These are phyloP conservation scores for Pyricularia sp. DNA, from an alignment of 2,329 filamentous ascomycete species.

Conservation along the genomic window DNA sequence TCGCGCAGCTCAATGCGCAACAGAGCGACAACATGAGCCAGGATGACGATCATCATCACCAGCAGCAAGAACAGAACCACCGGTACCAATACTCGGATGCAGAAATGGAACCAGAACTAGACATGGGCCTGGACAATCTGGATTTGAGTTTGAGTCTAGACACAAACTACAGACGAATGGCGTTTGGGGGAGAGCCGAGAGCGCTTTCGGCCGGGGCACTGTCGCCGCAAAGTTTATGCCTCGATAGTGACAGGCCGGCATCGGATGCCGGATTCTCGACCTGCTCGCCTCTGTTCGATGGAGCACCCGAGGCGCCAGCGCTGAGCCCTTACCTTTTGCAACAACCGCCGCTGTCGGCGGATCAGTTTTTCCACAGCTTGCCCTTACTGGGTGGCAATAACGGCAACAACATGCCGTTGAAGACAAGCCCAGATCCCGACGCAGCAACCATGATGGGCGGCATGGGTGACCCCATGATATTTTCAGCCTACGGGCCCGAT, in stretches of 20 bases:
- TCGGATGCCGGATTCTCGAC: conserved; percentile 10
- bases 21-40: conserved; percentile 24
- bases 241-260: conserved; percentile 28
- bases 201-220: conserved; percentile 29
- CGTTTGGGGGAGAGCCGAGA: conserved; percentile 29
- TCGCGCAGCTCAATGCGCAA: conserved; percentile 41
- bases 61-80: background rate
- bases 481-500: conserved; percentile 39
- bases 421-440: conserved; percentile 39
- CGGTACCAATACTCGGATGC: background rate
- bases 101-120: background rate
- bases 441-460: conserved; percentile 50
- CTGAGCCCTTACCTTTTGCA: conserved; percentile 36
- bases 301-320: conserved; percentile 21
- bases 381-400: background rate
- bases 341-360: conserved; percentile 40
- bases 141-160: conserved; percentile 29
- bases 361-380: conserved; percentile 19
- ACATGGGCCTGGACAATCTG: background rate
- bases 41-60: background rate
- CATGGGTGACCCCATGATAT: conserved; percentile 50
- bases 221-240: conserved; percentile 44
- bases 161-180: conserved; percentile 40
- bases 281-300: conserved; percentile 15
- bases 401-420: background rate